A percentile compares a stretch with the other conserved stretches of the same genome.
phyloP scores from a whole-genome alignment of 305 asterid species.

The Fraxinus floribunda region DNA sequence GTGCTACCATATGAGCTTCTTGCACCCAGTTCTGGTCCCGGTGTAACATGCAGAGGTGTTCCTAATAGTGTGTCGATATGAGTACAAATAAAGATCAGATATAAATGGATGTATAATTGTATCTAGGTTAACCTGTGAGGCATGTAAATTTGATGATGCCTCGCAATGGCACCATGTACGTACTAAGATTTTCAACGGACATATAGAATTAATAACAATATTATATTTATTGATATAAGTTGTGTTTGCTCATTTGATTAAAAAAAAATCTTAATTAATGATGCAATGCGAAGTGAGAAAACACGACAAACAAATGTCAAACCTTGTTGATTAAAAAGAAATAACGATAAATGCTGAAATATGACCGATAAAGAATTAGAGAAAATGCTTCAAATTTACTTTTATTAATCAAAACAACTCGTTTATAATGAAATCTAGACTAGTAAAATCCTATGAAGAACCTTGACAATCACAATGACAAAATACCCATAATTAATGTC shows the following conservation, averaged over 20 bases:
- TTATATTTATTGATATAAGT: not conserved
- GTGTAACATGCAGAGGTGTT: slow-evolving; percentile 89
- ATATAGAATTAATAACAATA: too few species aligned
- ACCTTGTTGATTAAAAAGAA: not conserved
- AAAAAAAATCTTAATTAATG: too few species aligned
- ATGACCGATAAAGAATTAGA: not conserved
- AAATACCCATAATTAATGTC: too few species aligned
- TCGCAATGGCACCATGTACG: not conserved
- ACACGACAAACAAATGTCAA: not conserved
- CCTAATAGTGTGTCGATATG: slow-evolving; percentile 94
- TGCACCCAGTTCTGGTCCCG: slow-evolving; percentile 79
- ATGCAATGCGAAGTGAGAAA: too few species aligned
- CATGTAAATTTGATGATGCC: not conserved
- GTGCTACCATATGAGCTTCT: slow-evolving; percentile 91
- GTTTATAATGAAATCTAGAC: too few species aligned
- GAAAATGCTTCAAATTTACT: not conserved
- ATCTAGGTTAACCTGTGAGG: not conserved
- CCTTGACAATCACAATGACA: too few species aligned
- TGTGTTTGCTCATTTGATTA: too few species aligned
- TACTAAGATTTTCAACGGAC: not conserved
- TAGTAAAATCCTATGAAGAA: too few species aligned
- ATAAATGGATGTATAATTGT: slow-evolving; percentile 30
- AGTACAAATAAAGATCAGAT: slow-evolving; percentile 21
- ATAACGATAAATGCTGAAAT: not conserved
- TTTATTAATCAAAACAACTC: too few species aligned